phyloP scores from a whole-genome alignment of 2,329 filamentous ascomycete genomes.

The Scytalidium sp. region DNA sequence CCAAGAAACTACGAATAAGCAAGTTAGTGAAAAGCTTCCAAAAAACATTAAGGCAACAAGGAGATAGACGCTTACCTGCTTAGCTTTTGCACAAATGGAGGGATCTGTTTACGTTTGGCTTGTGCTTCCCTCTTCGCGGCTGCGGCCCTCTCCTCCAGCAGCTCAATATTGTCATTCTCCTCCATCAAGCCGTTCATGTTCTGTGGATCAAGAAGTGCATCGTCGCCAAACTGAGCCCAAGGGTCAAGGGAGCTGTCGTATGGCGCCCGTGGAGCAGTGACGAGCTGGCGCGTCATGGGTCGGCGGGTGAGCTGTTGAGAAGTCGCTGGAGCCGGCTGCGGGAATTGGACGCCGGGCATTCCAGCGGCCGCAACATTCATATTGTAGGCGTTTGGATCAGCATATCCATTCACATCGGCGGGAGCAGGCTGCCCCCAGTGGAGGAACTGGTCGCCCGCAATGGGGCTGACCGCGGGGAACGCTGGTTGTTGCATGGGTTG shows the following conservation, averaged over 20 bases:
- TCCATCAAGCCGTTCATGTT: slow-evolving; percentile 36
- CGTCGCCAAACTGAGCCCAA: slow-evolving; percentile 39
- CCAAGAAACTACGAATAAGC: slow-evolving; percentile 68
- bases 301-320: slow-evolving; percentile 29
- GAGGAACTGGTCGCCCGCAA: slow-evolving; percentile 49
- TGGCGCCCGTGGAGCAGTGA: slow-evolving; percentile 20
- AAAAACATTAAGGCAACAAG: slow-evolving; percentile 8
- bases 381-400: slow-evolving; percentile 30
- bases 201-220: slow-evolving; percentile 21
- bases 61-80: slow-evolving; percentile 68
- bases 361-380: slow-evolving; percentile 13
- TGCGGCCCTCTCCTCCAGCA: slow-evolving; percentile 75
- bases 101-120: slow-evolving; percentile 90
- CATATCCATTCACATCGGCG: slow-evolving; percentile 30
- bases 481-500: slow-evolving; percentile 49
- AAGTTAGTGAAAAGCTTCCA: slow-evolving; percentile 19
- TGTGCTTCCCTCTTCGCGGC: slow-evolving; percentile 85
- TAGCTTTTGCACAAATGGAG: slow-evolving; percentile 95
- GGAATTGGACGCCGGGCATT: slow-evolving; percentile 19
- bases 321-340: slow-evolving; percentile 18
- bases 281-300: slow-evolving; percentile 27
- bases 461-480: slow-evolving; percentile 39
- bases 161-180: slow-evolving; percentile 70
- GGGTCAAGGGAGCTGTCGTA: slow-evolving; percentile 27
- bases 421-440: slow-evolving; percentile 42